Evolutionary conservation across 192 early-diverging fungal species (phyloP).

Genomic region (Geranomyces variabilis): DNA sequence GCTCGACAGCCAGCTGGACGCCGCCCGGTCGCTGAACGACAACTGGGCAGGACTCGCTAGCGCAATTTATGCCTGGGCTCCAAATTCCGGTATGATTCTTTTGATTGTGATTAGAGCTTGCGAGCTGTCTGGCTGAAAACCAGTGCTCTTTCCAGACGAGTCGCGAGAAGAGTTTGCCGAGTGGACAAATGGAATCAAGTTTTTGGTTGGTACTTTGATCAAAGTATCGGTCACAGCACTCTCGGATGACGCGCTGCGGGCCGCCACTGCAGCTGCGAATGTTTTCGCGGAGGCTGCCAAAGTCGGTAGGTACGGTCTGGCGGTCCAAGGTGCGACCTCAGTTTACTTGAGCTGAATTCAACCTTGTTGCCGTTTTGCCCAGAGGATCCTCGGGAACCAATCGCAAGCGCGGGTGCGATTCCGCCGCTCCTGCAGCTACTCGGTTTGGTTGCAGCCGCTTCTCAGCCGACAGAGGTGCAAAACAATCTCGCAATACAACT

Average conservation of each 20-base stretch:
- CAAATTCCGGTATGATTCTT: background rate
- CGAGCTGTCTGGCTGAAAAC: no score
- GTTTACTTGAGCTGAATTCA: background rate
- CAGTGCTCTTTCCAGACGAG: background rate
- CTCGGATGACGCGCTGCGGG: background rate
- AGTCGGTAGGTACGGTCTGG: constrained; percentile 12
- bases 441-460: background rate
- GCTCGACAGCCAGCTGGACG: no score
- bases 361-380: background rate
- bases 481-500: constrained; percentile 33
- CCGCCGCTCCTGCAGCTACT: background rate
- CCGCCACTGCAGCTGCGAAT: background rate
- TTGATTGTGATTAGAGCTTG: no score
- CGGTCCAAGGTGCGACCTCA: background rate
- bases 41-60: background rate
- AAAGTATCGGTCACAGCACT: background rate
- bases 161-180: constrained; percentile 12
- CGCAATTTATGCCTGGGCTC: background rate
- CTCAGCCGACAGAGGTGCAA: background rate
- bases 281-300: constrained; percentile 39
- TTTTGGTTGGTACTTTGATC: background rate
- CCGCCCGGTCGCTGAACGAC: background rate
- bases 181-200: constrained; percentile 5
- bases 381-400: constrained; percentile 27
- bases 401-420: constrained; percentile 19